Conservation (phyloP, 2,329 filamentous ascomycete genomes). For the Penicillium sp. region DNA sequence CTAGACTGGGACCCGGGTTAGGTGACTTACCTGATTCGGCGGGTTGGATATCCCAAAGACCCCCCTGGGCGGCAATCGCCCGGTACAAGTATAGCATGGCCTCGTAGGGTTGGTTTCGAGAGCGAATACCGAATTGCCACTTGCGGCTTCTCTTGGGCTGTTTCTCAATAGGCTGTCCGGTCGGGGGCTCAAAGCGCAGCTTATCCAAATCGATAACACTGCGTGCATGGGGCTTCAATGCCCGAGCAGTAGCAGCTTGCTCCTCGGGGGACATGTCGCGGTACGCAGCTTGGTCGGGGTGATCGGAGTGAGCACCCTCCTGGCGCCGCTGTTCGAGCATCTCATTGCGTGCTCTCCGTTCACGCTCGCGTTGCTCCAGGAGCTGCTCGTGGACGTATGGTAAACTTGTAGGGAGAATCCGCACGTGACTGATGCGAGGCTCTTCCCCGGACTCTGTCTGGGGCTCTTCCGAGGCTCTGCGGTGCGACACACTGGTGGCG, state of each 20-base stretch:
- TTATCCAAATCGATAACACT: conserved; percentile 68
- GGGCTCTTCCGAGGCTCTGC: conserved; percentile 25
- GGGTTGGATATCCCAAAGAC: conserved; percentile 72
- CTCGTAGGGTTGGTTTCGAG: conserved; percentile 89
- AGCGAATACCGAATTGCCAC: conserved; percentile 98
- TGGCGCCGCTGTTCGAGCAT: conserved; percentile 51
- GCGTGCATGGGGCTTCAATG: conserved; percentile 82
- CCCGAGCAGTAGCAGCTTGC: conserved; percentile 76
- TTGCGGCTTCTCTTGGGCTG: conserved; percentile 70
- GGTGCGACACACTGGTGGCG: conserved; percentile 28
- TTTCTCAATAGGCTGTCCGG: conserved; percentile 45
- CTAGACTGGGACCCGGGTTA: background rate
- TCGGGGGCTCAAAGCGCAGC: conserved; percentile 58
- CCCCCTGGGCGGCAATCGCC: conserved; percentile 82
- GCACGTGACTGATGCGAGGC: conserved; percentile 78
- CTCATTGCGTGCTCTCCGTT: conserved; percentile 29
- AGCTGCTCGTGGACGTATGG: conserved; percentile 88
- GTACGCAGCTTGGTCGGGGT: conserved; percentile 22
- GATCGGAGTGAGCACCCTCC: conserved; percentile 21
- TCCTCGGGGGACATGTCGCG: conserved; percentile 59
- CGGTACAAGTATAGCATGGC: conserved; percentile 95
- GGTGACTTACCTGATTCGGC: conserved; percentile 38
- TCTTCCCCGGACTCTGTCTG: conserved; percentile 32
- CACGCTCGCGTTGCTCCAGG: conserved; percentile 62
- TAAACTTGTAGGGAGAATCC: conserved; percentile 86